Conservation (phyloP, 179 eudicot species). For the Pouteria campechiana region DNA sequence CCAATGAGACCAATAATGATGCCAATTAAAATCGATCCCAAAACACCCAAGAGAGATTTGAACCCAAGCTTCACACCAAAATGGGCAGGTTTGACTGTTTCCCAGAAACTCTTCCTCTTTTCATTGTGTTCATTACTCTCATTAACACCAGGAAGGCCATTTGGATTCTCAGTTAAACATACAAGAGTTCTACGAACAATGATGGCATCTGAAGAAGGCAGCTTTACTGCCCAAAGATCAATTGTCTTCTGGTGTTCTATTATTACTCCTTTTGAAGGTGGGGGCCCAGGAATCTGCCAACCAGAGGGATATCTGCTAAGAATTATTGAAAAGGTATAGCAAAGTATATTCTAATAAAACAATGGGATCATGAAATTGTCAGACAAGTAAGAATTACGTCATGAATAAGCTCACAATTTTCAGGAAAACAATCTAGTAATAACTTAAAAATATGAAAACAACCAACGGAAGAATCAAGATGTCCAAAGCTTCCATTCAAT, state of each 20-base stretch:
- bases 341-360: too few relatives aligned
- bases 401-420: too few relatives aligned
- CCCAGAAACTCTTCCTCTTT: slow-evolving; percentile 65
- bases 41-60: slow-evolving; percentile 43
- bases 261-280: slow-evolving; percentile 49
- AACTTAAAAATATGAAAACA: too few relatives aligned
- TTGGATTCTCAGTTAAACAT: slow-evolving; percentile 48
- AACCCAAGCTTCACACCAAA: slow-evolving; percentile 68
- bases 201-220: slow-evolving; percentile 85
- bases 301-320: too few relatives aligned
- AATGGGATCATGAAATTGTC: too few relatives aligned
- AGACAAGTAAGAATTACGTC: too few relatives aligned
- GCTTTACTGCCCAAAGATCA: slow-evolving; percentile 68
- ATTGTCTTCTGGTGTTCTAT: slow-evolving; percentile 62
- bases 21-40: slow-evolving; percentile 38
- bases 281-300: slow-evolving; percentile 76
- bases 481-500: too few relatives aligned
- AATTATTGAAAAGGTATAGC: background rate
- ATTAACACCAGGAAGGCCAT: slow-evolving; percentile 55
- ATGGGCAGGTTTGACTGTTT: slow-evolving; percentile 71
- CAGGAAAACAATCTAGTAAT: too few relatives aligned
- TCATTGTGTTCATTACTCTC: slow-evolving; percentile 43
- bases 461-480: too few relatives aligned
- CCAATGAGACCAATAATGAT: slow-evolving; percentile 50
- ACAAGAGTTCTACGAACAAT: slow-evolving; percentile 74